Evolutionary conservation across 768 basidiomycete genomes (phyloP).

Genomic region (Botryobasidium botryosum): DNA sequence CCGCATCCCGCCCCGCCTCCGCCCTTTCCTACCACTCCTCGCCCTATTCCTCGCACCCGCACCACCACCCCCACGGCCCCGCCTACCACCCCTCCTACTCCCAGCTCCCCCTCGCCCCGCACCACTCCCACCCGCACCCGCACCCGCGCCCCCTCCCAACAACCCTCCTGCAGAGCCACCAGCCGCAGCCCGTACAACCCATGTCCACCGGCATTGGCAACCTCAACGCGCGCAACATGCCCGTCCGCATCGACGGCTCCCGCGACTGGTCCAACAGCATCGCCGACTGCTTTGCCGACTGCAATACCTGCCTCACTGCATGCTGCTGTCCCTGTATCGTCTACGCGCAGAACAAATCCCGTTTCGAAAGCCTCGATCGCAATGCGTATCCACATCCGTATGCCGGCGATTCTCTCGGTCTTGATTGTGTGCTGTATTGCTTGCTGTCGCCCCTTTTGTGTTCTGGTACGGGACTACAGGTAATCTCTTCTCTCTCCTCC

Average conservation of each 20-base stretch:
- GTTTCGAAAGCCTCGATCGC: conserved; percentile 24
- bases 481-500: no score
- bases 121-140: no score
- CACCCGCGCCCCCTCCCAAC: no score
- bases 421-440: not conserved
- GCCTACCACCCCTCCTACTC: no score
- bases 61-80: no score
- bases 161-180: no score
- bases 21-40: no score
- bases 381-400: conserved; percentile 26
- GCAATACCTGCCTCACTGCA: conserved; percentile 20
- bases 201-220: conserved; percentile 15
- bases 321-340: conserved; percentile 28
- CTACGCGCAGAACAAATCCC: conserved; percentile 26
- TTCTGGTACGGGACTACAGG: no score
- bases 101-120: no score
- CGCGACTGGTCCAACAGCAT: conserved; percentile 22
- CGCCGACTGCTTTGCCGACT: conserved; percentile 15
- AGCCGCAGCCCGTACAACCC: conserved; percentile 10
- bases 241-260: conserved; percentile 16
- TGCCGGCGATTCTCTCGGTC: conserved; percentile 17
- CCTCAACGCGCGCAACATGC: conserved; percentile 17
- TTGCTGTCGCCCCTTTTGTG: no score
- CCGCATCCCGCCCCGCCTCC: no score
- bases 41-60: no score